A percentile compares a stretch with the other conserved stretches of the same genome.
phyloP scores from a whole-genome alignment of 108 stramenopile genomes.

The Skeletonema grethae region DNA sequence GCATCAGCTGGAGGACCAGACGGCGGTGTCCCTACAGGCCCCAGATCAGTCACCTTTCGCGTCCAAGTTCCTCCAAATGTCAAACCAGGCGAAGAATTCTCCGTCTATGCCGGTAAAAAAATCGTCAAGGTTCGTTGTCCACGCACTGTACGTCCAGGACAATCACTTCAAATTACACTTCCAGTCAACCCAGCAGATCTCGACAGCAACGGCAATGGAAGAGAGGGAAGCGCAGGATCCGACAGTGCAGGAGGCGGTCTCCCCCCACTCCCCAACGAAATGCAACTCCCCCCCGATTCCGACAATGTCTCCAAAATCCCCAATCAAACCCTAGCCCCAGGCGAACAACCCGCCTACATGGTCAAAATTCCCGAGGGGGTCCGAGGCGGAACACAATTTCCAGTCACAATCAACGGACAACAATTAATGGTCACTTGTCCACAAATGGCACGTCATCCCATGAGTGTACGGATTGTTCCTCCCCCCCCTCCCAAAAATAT shows the following conservation, averaged over 20 bases:
- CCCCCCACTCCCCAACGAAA: too few relatives aligned
- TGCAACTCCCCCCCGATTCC: constrained; percentile 52
- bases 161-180: constrained; percentile 74
- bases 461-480: constrained; percentile 76
- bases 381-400: constrained; percentile 72
- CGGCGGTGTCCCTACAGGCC: constrained; percentile 35
- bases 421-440: constrained; percentile 91
- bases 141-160: constrained; percentile 59
- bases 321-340: constrained; percentile 33
- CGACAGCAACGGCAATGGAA: background rate
- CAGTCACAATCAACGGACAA: constrained; percentile 80
- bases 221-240: constrained; percentile 4
- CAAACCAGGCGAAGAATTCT: constrained; percentile 82
- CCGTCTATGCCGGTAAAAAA: constrained; percentile 71
- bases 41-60: constrained; percentile 53
- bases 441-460: constrained; percentile 74
- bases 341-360: constrained; percentile 75
- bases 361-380: constrained; percentile 74
- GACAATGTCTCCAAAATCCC: constrained; percentile 64
- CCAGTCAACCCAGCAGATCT: constrained; percentile 36
- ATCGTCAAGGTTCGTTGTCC: constrained; percentile 81
- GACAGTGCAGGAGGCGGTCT: too few relatives aligned
- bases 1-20: constrained; percentile 16
- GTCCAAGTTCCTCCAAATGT: constrained; percentile 75
- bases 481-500: constrained; percentile 56